Evolutionary conservation across 2,329 filamentous ascomycete genomes (phyloP).

Genomic region (Fusarium falciforme): DNA sequence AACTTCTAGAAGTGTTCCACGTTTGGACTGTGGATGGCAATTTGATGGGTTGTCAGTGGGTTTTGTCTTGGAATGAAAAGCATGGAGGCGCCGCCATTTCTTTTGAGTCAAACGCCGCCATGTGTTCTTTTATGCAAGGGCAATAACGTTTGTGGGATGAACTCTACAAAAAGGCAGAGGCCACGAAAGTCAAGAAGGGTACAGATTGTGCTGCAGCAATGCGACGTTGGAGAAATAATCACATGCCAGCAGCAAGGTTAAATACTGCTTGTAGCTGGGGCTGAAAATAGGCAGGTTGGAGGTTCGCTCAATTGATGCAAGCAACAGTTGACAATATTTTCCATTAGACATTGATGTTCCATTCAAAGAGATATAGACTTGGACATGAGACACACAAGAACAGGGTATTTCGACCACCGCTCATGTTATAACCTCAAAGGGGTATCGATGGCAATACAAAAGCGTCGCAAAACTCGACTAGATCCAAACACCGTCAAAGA

Average conservation of each 20-base stretch:
- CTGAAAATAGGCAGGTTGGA: neutral
- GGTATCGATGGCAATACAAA: conserved; percentile 32
- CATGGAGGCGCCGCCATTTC: neutral
- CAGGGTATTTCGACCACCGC: neutral
- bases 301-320: neutral
- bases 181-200: neutral
- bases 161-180: neutral
- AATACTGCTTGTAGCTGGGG: neutral
- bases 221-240: neutral
- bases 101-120: neutral
- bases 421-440: conserved; percentile 10
- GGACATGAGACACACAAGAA: neutral
- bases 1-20: neutral
- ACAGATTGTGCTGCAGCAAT: neutral
- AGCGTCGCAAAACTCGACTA: conserved; percentile 9
- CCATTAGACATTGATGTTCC: conserved; percentile 1
- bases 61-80: neutral
- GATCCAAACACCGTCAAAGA: neutral
- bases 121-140: neutral
- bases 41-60: neutral
- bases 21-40: neutral
- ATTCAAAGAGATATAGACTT: conserved; percentile 1
- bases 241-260: neutral
- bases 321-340: neutral
- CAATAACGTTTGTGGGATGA: neutral